Percentiles rank a stretch among this genome's conserved stretches.
Evolutionary conservation across 176 grass and related monocot genomes (phyloP).

Genomic region (Alloteropsis semialata): DNA sequence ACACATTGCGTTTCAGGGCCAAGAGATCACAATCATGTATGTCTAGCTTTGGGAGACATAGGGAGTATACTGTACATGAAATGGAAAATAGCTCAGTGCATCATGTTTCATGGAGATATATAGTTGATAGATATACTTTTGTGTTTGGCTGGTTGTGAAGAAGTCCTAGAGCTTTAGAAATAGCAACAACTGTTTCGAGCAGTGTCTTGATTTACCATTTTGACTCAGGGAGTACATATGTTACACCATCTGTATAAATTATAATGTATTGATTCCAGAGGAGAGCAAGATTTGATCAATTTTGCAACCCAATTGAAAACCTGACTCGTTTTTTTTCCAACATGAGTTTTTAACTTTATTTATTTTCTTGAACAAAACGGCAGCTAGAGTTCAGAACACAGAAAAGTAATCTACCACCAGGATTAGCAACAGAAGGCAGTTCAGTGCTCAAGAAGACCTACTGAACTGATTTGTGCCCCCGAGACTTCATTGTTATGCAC

Average conservation of each 20-base stretch:
- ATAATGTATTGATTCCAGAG: neutral
- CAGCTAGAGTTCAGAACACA: too few species aligned
- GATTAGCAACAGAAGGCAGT: neutral
- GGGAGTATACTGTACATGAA: conserved; percentile 17
- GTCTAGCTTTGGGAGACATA: neutral
- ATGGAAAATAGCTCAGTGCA: neutral
- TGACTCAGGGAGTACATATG: neutral
- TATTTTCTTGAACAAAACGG: too few species aligned
- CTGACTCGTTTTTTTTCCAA: neutral
- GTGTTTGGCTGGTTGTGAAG: neutral
- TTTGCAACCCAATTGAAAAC: neutral
- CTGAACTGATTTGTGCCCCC: neutral
- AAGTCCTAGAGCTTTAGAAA: neutral
- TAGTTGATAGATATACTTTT: neutral
- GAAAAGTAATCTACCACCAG: too few species aligned
- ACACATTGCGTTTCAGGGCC: neutral
- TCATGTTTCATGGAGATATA: neutral
- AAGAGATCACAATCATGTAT: neutral
- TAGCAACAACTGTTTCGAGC: neutral
- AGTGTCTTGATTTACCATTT: neutral
- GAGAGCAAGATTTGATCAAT: neutral
- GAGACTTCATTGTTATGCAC: too few species aligned
- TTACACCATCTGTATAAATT: neutral
- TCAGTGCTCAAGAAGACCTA: neutral
- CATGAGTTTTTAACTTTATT: neutral